Percentiles rank a stretch among this genome's conserved stretches.
Evolutionary conservation across 2,329 filamentous ascomycete species (phyloP).

Genomic region (Clathrospora elynae): DNA sequence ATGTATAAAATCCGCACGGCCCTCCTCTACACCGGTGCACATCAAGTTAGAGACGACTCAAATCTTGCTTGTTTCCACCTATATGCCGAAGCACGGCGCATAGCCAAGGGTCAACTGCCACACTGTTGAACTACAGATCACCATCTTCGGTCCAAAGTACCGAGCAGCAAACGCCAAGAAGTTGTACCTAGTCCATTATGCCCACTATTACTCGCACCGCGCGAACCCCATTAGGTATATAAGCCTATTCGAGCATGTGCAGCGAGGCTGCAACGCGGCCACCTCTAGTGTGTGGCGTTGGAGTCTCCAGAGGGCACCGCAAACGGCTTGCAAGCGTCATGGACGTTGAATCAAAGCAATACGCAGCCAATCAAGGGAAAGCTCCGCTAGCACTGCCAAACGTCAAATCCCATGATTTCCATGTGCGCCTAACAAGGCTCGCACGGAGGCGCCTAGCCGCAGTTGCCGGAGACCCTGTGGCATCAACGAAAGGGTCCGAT

Average conservation of each 20-base stretch:
- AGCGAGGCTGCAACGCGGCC: conserved; percentile 10
- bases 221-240: conserved; percentile 5
- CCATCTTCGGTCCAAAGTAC: too few relatives aligned
- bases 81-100: conserved; percentile 5
- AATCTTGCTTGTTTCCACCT: conserved; percentile 13
- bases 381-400: conserved; percentile 13
- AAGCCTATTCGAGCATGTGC: conserved; percentile 2
- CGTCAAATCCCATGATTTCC: conserved; percentile 20
- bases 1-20: conserved; percentile 14
- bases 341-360: conserved; percentile 20
- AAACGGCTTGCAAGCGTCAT: conserved; percentile 39
- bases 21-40: conserved; percentile 6
- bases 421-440: conserved; percentile 16
- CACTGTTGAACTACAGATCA: too few relatives aligned
- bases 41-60: conserved; percentile 6
- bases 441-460: conserved; percentile 7
- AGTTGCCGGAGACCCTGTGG: conserved; percentile 14
- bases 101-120: neutral
- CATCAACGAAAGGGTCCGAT: conserved; percentile 15
- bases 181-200: neutral
- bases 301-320: too few relatives aligned
- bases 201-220: conserved; percentile 1
- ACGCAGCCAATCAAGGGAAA: conserved; percentile 21
- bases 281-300: neutral
- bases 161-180: conserved; percentile 3